Base-by-base conservation (phyloP, 148 eudicot genomes). In the Rhododendron molle region DNA sequence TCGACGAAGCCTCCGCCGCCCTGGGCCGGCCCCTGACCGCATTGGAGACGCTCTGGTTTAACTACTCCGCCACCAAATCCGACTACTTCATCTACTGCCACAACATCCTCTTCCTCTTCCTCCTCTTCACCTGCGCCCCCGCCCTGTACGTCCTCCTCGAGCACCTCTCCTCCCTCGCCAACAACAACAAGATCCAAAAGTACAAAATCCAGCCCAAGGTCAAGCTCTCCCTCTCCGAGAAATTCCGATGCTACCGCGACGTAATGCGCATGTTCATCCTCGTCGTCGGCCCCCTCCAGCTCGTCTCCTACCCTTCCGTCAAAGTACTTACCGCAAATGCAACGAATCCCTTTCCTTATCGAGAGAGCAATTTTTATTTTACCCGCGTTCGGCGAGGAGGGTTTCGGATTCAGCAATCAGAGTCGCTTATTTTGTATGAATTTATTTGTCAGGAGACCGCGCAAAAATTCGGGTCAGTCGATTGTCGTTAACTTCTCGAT, bases 181-280 rank as follows among this genome's bases (percentile, higher is more conserved):
- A 81, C 62, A 20, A 3, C 23, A 10, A 62, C 14, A 88, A 86
- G 43, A 34, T 95, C 76, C 87, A 88, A 28, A 62, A 81, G 5
- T 95, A 88, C 87, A 96, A 96, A 87, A 93, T 96, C 78, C 99
- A 96, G 85, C 98, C 97, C 5, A 95, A 95, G 72, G 92, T 95
- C 74, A 93, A 82, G 52, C 85, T 91, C 21, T 90, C 95, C 0
- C 36, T 87, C 20, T 52, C 90, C 47, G 93, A 92, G 49, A 83
- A 87, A 38, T 76, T 96, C 72, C n/a, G 80, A 3, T 94, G 97
- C 83, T 96, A 95, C 88, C 89, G 89, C 78, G 89, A 88, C 52
- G 98, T 96, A 56, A 96, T 95, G 96, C 90, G 92, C 88, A 88
- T 86, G 91, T 95, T 94, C 88, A 87, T 95, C 87, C 88, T 94